These are phyloP conservation scores for Eleusine coracana DNA, from an alignment of 176 grass and related monocot species.

Conservation along the genomic window DNA sequence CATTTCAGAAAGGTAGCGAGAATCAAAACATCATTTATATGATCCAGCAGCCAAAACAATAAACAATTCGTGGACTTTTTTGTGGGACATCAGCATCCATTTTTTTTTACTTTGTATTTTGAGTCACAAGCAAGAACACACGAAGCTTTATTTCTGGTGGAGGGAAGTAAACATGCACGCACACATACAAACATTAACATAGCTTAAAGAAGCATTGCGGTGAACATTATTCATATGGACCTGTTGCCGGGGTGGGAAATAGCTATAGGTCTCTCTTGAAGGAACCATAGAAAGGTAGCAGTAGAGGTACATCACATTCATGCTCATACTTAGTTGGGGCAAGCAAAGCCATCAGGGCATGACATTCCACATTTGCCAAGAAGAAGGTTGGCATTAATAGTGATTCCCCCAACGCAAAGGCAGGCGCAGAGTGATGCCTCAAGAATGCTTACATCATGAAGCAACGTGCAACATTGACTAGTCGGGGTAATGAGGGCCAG, in stretches of 20 bases:
- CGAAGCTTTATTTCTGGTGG: not conserved
- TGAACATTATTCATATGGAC: not conserved
- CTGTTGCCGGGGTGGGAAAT: not conserved
- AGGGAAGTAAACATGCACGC: not conserved
- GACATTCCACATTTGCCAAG: too few species aligned
- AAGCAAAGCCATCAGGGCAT: too few species aligned
- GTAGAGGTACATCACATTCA: too few species aligned
- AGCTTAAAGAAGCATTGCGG: not conserved
- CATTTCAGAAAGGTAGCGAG: too few species aligned
- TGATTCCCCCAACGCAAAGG: not conserved
- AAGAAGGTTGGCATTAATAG: too few species aligned
- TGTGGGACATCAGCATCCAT: too few species aligned
- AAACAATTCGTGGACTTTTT: too few species aligned
- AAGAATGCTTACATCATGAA: not conserved
- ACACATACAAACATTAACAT: not conserved
- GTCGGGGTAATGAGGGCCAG: not conserved
- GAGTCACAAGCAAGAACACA: not conserved
- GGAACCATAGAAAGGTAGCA: not conserved
- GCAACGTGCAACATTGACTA: not conserved
- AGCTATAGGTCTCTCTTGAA: not conserved
- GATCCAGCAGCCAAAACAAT: too few species aligned
- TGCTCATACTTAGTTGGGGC: too few species aligned
- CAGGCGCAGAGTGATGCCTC: not conserved
- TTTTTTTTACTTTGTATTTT: too few species aligned
- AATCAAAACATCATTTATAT: too few species aligned